Evolutionary conservation across 768 basidiomycete species (phyloP), one percentile per base, ranked within the genome.

Genomic region (Suillus subaureus): DNA sequence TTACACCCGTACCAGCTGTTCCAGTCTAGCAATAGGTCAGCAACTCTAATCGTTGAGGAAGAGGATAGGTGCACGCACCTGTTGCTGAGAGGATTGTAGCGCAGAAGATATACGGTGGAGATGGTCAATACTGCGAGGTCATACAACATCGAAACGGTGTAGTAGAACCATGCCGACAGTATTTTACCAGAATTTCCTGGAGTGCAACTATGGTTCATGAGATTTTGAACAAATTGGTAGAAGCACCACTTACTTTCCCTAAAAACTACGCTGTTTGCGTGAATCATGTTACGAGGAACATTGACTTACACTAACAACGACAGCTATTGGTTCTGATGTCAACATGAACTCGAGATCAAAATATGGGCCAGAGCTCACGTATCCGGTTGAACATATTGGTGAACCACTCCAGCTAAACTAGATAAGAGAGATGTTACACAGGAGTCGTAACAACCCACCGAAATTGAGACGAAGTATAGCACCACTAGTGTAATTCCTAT

Each of bases 61-160:
- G 18, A 63, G 42, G 16, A n/a, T 18, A 21, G 4, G 67, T 72
- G 12, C 9, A 77, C 77, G 12, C 9, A 77, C 77, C 75, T 70
- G 13, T 69, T 67, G 55, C 70, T 72, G 52, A 70, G 64, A 35
- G 70, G 62, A 26, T 82, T 82, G 68, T 83, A 80, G 62, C 81
- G 81, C 35, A 87, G 72, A 23, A 91, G 75, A 70, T 82, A 87
- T 55, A 78, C 71, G 6, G 85, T 79, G 45, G 87, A 87, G 54
- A 89, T 75, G 3, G 74, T 73, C 7, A 86, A 80, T 1, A 84
- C 82, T 12, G 81, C 72, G 5, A 84, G 72, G 70, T 91, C 89
- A 71, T 86, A 91, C 12, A 79, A 61, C 65, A 89, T 88, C 12
- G 86, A 81, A 26, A 85, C 70, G 3, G 84, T 78, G 70, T 90